Evolutionary conservation across 1,139 yeast species (phyloP), one percentile per base, ranked within the genome.

Genomic region (Kurtzmaniella quercitrusa): DNA sequence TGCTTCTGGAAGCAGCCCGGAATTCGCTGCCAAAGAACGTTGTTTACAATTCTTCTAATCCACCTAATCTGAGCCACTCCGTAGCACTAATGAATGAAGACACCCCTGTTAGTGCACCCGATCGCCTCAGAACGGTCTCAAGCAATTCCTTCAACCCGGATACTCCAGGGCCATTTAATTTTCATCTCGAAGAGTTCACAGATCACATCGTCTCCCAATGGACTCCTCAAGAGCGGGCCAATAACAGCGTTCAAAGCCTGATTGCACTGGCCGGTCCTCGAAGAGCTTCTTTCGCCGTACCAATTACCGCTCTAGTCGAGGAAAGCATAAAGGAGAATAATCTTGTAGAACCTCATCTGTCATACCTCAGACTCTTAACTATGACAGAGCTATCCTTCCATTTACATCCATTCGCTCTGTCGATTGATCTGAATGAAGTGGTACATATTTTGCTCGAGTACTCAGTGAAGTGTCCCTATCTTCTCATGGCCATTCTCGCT

Each of bases 361-460:
- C 56, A 17, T 70, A 70, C 50, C 53, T 71, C 39, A 54, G 61
- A 34, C 50, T 57, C 12, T 54, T 70, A 33, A 57, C 67, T 21
- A 55, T 54, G 37, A 59, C 70, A 2, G 59, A 58, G 12, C 47
- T 68, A 16, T 57, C 66, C 24, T 64, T 51, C 48, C 67, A 62
- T 41, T 44, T 70, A 12, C 70, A 60, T 44, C 77, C 77, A 3
- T 69, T 68, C 57, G 71, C 75, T 2, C 56, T 62, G 12, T 60
- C 65, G 33, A 56, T 66, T 9, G 73, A 65, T 39, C 50, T 58
- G 18, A 71, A 71, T 51, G 67, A 62, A 46, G 73, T 64, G 14
- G 59, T 66, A 16, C 57, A 59, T 41, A 51, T 70, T 2, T 51
- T 71, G 18, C 55, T 71, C 21, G 59, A 57, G 39, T 67, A 68